Percentiles rank a stretch among this genome's conserved stretches.
phyloP scores from a whole-genome alignment of 352 stramenopile species.

The Phytophthora boehmeriae region DNA sequence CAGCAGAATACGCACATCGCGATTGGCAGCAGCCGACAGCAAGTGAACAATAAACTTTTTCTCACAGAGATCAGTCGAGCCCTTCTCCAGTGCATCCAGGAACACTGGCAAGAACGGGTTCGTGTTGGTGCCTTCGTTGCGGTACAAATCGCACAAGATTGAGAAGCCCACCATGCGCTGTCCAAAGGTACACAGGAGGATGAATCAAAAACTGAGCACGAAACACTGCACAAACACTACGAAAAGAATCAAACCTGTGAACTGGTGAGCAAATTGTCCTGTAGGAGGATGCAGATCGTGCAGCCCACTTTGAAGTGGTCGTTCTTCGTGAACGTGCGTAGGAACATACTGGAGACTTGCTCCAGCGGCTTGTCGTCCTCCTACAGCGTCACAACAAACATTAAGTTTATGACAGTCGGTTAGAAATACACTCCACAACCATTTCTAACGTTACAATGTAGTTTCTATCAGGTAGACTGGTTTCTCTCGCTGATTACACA shows the following conservation, averaged over 20 bases:
- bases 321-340: constrained; percentile 87
- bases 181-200: background rate
- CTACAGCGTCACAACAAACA: constrained; percentile 33
- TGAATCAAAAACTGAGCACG: background rate
- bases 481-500: constrained; percentile 1
- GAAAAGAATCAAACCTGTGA: constrained; percentile 60
- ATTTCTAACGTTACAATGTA: constrained; percentile 15
- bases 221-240: background rate
- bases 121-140: constrained; percentile 67
- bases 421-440: constrained; percentile 12
- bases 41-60: constrained; percentile 83
- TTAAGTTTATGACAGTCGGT: background rate
- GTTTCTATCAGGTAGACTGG: constrained; percentile 11
- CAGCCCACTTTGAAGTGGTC: constrained; percentile 92
- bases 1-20: constrained; percentile 46
- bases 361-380: constrained; percentile 87
- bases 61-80: constrained; percentile 63
- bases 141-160: constrained; percentile 86
- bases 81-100: constrained; percentile 80
- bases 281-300: constrained; percentile 88
- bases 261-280: constrained; percentile 91
- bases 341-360: constrained; percentile 68
- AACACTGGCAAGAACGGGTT: constrained; percentile 92
- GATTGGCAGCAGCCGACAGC: constrained; percentile 50
- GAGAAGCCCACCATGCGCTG: constrained; percentile 89